These are phyloP conservation scores for Backusella morwellensis DNA, from an alignment of 192 early-diverging fungal species.

Conservation along the genomic window DNA sequence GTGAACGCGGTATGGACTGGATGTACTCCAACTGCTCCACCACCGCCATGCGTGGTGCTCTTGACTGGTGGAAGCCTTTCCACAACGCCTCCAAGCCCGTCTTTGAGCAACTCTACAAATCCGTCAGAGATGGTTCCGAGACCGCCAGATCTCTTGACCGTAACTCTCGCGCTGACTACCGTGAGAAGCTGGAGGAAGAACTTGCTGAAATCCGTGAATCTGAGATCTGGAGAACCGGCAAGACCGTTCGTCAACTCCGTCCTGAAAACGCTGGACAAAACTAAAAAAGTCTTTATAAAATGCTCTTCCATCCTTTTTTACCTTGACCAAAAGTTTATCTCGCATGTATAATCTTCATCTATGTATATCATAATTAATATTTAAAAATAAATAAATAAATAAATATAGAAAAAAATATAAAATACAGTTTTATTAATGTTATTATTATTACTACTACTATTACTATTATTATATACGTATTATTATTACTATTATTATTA, in stretches of 20 bases:
- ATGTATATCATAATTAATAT: background rate
- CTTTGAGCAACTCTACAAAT: slow-evolving; percentile 86
- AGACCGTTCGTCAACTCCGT: slow-evolving; percentile 82
- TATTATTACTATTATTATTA: background rate
- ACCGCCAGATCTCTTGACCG: slow-evolving; percentile 80
- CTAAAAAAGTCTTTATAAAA: slow-evolving; percentile 3
- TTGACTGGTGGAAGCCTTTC: slow-evolving; percentile 97
- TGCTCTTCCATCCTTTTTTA: background rate
- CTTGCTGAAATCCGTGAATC: slow-evolving; percentile 83
- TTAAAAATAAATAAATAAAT: background rate
- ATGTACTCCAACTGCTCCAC: slow-evolving; percentile 99
- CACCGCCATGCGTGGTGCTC: slow-evolving; percentile 92
- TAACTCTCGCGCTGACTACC: slow-evolving; percentile 92
- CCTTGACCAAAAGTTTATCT: background rate
- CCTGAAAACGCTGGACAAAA: slow-evolving; percentile 71
- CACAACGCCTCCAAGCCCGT: slow-evolving; percentile 90
- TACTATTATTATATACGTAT: background rate
- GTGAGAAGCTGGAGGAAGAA: slow-evolving; percentile 90
- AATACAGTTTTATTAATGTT: background rate
- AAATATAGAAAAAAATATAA: background rate
- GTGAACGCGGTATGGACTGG: slow-evolving; percentile 92
- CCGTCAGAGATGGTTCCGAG: slow-evolving; percentile 86
- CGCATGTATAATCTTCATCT: background rate
- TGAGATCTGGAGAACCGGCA: slow-evolving; percentile 93
- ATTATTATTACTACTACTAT: background rate